Evolutionary conservation across 2,329 filamentous ascomycete genomes (phyloP), one percentile per base, ranked within the genome.

Genomic region (Penicillium psychrosexuale): DNA sequence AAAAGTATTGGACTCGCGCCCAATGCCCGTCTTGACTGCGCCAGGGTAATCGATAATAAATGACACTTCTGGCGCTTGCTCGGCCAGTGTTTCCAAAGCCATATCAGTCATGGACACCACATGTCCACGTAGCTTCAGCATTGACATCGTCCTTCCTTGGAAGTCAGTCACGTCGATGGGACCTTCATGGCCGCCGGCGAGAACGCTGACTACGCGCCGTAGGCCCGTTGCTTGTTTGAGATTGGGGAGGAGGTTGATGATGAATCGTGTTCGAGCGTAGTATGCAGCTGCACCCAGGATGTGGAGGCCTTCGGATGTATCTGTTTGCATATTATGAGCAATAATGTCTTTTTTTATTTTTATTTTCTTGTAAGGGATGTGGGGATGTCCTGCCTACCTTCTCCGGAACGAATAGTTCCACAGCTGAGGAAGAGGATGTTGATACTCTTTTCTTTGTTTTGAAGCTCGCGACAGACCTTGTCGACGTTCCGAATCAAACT

Each of bases 251-350:
- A 88, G 77, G 51, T 84, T 83, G 42, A 76, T 54, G 12, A 81
- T 75, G 62, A 86, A 82, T 37, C 82, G 81, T 58, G 81, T 77
- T 19, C 84, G 84, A 5, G 80, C 76, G 69, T 86, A 86, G 69
- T 80, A 82, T 19, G 75, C 73, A 15, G 86, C 74, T 8, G 79
- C 75, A 24, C 78, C 75, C 31, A 78, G 75, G 28, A 77, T 73
- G 48, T 83, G 77, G 2, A 88, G 72, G 2, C 81, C 82, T 68
- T 88, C 85, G 0, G 71, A 48, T 0, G 83, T 85, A 56, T 85
- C 84, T 82, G 39, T 38, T 15, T 15, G 12, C 15, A 38, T 19
- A 30, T 19, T 1, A 24, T 40, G 13, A 43, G 38, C 3, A 48
- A 28, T n/a, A 2, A 9, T 5, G 1, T 27, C 8, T 19, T 19